A percentile compares a stretch with the other conserved stretches of the same genome.
phyloP scores from a whole-genome alignment of 2,329 filamentous ascomycete genomes.

The Neodidymelliopsis sp. region DNA sequence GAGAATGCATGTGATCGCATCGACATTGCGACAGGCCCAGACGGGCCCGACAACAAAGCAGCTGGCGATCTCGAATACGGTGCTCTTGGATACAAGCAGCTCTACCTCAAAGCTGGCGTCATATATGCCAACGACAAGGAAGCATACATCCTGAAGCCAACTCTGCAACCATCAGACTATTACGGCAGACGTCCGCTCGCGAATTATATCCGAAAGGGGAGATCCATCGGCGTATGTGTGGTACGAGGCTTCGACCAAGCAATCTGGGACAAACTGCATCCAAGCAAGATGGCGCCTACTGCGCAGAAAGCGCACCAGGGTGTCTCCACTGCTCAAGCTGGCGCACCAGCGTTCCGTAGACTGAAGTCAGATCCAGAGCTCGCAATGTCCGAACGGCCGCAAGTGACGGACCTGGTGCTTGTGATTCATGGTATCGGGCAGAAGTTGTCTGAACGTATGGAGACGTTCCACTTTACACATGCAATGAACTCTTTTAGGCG shows the following conservation, averaged over 20 bases:
- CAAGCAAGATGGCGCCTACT: conserved; percentile 54
- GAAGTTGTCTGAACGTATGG: conserved; percentile 91
- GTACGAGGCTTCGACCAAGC: conserved; percentile 84
- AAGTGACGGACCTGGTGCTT: conserved; percentile 85
- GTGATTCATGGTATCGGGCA: conserved; percentile 97
- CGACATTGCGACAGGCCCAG: conserved; percentile 55
- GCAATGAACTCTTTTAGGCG: conserved; percentile 90
- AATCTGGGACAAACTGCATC: conserved; percentile 77
- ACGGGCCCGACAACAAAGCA: conserved; percentile 58
- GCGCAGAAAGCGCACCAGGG: conserved; percentile 54
- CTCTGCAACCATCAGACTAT: conserved; percentile 82
- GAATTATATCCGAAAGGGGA: conserved; percentile 81
- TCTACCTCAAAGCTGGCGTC: conserved; percentile 79
- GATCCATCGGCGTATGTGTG: conserved; percentile 84
- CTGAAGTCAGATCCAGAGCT: conserved; percentile 61
- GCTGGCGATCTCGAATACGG: conserved; percentile 52
- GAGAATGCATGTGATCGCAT: conserved; percentile 57
- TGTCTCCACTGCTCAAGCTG: conserved; percentile 54
- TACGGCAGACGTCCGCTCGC: conserved; percentile 81
- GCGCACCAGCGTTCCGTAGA: conserved; percentile 49
- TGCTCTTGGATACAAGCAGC: conserved; percentile 58
- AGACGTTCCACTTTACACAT: conserved; percentile 97
- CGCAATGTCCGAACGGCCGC: conserved; percentile 70
- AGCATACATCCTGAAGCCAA: conserved; percentile 88
- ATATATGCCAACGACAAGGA: conserved; percentile 81